Evolutionary conservation across 768 basidiomycete genomes (phyloP).

Genomic region (Tylopilus intermedius): DNA sequence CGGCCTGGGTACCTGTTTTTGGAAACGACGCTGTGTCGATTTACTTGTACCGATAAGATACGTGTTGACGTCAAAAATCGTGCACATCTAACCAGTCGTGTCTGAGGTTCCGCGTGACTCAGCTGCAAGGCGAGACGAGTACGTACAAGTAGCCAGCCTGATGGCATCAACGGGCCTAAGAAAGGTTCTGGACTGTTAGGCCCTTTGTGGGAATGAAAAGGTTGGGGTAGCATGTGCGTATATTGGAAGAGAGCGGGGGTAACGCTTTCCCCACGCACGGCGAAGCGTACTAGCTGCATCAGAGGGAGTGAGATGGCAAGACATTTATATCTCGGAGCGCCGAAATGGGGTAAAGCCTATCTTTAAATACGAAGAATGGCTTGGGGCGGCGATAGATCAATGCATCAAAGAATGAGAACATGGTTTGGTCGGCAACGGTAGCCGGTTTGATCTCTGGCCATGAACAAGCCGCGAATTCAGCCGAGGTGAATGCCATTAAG

Average conservation of each 20-base stretch:
- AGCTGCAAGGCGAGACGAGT: not conserved
- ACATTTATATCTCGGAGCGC: not conserved
- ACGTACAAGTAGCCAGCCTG: constrained; percentile 11
- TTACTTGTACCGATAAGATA: not conserved
- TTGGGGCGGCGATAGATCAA: not conserved
- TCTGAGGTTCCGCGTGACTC: not conserved
- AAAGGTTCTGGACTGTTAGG: constrained; percentile 8
- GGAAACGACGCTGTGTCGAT: not conserved
- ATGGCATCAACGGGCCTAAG: not conserved
- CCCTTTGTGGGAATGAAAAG: constrained; percentile 7
- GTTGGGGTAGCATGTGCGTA: not conserved
- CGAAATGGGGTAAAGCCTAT: not conserved
- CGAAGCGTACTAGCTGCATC: not conserved
- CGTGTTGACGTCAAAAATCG: not conserved
- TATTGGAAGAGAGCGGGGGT: not conserved
- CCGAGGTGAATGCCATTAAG: not conserved
- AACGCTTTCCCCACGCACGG: not conserved
- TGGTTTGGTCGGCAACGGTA: not conserved
- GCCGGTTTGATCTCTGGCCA: not conserved
- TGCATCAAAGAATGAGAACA: not conserved
- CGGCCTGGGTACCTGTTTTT: not conserved
- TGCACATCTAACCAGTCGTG: not conserved
- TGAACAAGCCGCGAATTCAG: not conserved
- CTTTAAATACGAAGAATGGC: not conserved
- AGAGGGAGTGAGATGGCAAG: not conserved